These are phyloP conservation scores for Plenodomus lindquistii DNA, from an alignment of 2,329 filamentous ascomycete species.

Conservation along the genomic window DNA sequence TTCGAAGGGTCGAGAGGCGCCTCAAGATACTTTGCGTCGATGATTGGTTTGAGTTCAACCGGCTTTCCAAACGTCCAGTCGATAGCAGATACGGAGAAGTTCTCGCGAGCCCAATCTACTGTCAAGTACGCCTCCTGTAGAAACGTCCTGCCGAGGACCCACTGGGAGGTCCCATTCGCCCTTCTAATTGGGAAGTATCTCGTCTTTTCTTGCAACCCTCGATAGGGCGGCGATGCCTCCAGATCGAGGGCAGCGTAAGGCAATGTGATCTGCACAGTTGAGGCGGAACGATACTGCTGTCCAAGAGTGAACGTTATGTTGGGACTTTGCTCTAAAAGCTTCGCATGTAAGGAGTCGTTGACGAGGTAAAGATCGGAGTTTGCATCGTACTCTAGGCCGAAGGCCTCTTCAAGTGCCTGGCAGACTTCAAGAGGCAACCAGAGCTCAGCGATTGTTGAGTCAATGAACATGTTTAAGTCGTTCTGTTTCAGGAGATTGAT, in stretches of 20 bases:
- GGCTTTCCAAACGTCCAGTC: constrained; percentile 35
- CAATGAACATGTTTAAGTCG: constrained; percentile 51
- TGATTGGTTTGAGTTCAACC: constrained; percentile 38
- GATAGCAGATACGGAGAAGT: constrained; percentile 52
- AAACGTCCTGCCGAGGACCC: constrained; percentile 69
- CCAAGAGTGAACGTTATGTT: constrained; percentile 51
- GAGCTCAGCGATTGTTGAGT: constrained; percentile 54
- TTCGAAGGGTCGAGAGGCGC: neutral
- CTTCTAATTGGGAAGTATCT: constrained; percentile 70
- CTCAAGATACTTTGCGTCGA: constrained; percentile 31
- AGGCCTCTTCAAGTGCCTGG: constrained; percentile 64
- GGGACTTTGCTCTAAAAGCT: constrained; percentile 49
- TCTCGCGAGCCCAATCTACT: constrained; percentile 54
- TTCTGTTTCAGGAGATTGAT: constrained; percentile 42
- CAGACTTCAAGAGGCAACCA: constrained; percentile 60
- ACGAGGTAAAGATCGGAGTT: constrained; percentile 68
- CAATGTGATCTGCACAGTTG: constrained; percentile 50
- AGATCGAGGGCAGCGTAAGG: constrained; percentile 57
- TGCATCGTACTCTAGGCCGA: constrained; percentile 68
- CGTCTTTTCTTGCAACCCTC: constrained; percentile 62
- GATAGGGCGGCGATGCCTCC: constrained; percentile 52
- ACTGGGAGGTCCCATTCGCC: constrained; percentile 56
- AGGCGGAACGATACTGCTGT: constrained; percentile 36
- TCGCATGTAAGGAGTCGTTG: constrained; percentile 59
- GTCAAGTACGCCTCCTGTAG: constrained; percentile 67